Evolutionary conservation across 2,329 filamentous ascomycete genomes (phyloP), one percentile per base, ranked within the genome.

Genomic region (Trichoderma sp.): DNA sequence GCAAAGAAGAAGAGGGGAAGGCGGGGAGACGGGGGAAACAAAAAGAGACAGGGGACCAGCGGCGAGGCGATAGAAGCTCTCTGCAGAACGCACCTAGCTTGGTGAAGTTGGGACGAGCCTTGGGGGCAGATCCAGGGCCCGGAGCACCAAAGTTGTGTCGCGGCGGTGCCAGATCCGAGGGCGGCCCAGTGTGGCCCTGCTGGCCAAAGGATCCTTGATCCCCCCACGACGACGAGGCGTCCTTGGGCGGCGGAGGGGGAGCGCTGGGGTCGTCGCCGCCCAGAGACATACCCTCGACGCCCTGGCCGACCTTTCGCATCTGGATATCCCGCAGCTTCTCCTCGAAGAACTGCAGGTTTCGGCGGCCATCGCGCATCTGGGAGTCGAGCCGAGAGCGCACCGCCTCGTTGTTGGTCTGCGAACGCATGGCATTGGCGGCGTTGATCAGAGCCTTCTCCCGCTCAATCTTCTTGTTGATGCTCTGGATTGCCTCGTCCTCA

Each of bases 391-490:
- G 89, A 74, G 94, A 94, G 77, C 93, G 91, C 72, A 98, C 94
- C 70, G 89, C 87, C 73, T 94, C 91, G 80, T 99, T 99, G 83
- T 93, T 92, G 74, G 94, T 97, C 80, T 95, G 94, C 81, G 94
- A 91, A 81, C 93, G 91, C 94, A 99, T 97, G 74, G 92, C 89
- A 81, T 92, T 95, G 73, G 94, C 94, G 75, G 93, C 94, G 80
- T 92, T 92, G 84, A 99, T 95, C 77, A 98, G 89, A 75, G 91
- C 92, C 85, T 94, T 94, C 82, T 99, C 95, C 79, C 94, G 90
- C 85, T 97, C 93, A 81, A 99, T 98, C 90, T 99, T 98, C 84
- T 90, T 91, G 83, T 91, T 89, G 82, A 99, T 93, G 80, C 93
- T 91, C 81, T 89, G 89, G 81, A 89, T 84, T 73, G 86, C 84